Evolutionary conservation across 768 basidiomycete species (phyloP).

Genomic region (Russula emetica): DNA sequence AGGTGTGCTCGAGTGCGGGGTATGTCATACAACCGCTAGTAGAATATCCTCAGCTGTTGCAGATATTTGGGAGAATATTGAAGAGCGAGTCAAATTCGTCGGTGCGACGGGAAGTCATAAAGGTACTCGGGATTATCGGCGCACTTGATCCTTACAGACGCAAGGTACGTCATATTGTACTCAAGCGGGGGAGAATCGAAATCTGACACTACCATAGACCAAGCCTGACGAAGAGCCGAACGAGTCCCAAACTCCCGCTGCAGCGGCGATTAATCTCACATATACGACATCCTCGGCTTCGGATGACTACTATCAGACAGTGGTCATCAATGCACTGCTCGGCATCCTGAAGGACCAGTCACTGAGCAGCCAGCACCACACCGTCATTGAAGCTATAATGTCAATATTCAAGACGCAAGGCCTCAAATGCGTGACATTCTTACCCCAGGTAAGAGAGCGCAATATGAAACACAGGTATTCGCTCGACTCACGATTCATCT

Average conservation of each 20-base stretch:
- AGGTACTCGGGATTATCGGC: constrained; percentile 92
- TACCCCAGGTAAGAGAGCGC: constrained; percentile 67
- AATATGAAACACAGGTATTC: neutral
- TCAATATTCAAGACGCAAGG: constrained; percentile 98
- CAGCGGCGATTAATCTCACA: constrained; percentile 62
- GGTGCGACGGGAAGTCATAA: constrained; percentile 84
- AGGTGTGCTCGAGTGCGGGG: constrained; percentile 92
- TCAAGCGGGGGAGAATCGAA: neutral
- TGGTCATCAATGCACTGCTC: constrained; percentile 85
- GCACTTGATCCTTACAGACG: constrained; percentile 94
- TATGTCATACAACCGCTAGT: constrained; percentile 89
- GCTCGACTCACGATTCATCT: constrained; percentile 4
- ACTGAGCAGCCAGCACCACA: constrained; percentile 80
- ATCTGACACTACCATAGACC: constrained; percentile 36
- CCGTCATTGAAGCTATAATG: constrained; percentile 97
- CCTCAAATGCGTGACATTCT: constrained; percentile 89
- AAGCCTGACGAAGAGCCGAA: constrained; percentile 59
- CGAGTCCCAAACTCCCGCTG: constrained; percentile 49
- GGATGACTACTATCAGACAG: constrained; percentile 97
- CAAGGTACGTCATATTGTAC: constrained; percentile 53
- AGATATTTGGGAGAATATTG: constrained; percentile 77
- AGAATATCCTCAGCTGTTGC: constrained; percentile 88
- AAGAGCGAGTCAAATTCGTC: constrained; percentile 68
- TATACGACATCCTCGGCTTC: constrained; percentile 61
- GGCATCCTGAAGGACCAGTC: constrained; percentile 86